Percentiles rank a stretch among this genome's conserved stretches.
These are phyloP conservation scores for Glarea lozoyensis DNA, from an alignment of 495 filamentous ascomycete species.

Conservation along the genomic window DNA sequence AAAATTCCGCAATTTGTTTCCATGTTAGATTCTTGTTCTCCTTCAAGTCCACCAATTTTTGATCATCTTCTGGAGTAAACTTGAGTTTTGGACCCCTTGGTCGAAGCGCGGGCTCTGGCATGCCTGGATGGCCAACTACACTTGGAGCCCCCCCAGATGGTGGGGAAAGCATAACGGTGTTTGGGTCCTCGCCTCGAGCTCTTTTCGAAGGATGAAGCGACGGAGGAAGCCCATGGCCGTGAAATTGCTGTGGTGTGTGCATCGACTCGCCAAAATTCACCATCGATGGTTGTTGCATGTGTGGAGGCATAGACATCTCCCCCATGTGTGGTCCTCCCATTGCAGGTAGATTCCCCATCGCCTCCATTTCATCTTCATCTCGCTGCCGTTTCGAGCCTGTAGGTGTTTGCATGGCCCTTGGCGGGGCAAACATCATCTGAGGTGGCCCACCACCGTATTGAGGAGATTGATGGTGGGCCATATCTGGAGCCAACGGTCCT, in stretches of 20 bases:
- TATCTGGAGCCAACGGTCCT: conserved; percentile 11
- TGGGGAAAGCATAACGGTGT: conserved; percentile 26
- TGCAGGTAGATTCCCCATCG: conserved; percentile 31
- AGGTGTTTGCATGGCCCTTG: conserved; percentile 13
- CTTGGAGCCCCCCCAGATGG: conserved; percentile 45
- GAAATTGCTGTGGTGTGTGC: conserved; percentile 55
- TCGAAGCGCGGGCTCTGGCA: conserved; percentile 67
- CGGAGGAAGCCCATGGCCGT: conserved; percentile 65
- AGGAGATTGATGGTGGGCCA: conserved; percentile 40
- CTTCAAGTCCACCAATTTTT: conserved; percentile 75
- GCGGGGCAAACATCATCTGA: conserved; percentile 25
- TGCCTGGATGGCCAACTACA: conserved; percentile 71
- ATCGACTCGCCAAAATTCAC: conserved; percentile 9
- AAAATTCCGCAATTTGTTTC: conserved; percentile 94
- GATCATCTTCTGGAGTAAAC: conserved; percentile 84
- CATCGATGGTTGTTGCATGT: conserved; percentile 39
- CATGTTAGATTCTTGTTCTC: conserved; percentile 88
- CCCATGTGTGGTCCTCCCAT: conserved; percentile 38
- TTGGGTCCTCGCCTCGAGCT: conserved; percentile 39
- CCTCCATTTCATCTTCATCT: conserved; percentile 20
- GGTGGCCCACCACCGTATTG: conserved; percentile 37
- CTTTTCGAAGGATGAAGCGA: conserved; percentile 50
- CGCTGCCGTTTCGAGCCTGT: conserved; percentile 24
- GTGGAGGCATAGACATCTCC: conserved; percentile 37
- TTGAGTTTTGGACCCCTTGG: conserved; percentile 81